phyloP scores from a whole-genome alignment of 2,329 filamentous ascomycete genomes.

The Drechslerella stenobrocha region DNA sequence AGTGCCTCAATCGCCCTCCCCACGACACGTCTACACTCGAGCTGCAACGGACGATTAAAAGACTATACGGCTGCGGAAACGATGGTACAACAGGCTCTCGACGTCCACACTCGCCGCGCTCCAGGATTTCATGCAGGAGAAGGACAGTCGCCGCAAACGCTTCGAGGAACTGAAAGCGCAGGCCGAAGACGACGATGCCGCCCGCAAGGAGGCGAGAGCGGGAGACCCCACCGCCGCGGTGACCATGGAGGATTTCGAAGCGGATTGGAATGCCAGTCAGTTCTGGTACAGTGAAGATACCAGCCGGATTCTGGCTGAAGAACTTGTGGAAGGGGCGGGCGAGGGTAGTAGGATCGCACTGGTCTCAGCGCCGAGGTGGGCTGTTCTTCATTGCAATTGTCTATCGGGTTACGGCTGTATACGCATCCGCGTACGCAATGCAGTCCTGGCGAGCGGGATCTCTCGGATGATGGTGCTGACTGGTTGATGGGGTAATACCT shows the following conservation, averaged over 20 bases:
- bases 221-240: conserved; percentile 52
- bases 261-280: conserved; percentile 82
- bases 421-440: no score
- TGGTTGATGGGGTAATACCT: conserved; percentile 1
- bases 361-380: conserved; percentile 39
- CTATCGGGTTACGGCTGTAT: background rate
- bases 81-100: conserved; percentile 65
- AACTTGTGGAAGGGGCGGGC: conserved; percentile 67
- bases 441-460: background rate
- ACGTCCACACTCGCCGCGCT: conserved; percentile 69
- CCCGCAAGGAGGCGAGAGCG: conserved; percentile 41
- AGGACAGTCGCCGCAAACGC: conserved; percentile 66
- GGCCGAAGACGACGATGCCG: conserved; percentile 63
- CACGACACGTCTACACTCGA: no score
- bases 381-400: background rate
- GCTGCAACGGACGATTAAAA: no score
- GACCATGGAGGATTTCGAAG: conserved; percentile 71
- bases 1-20: no score
- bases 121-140: conserved; percentile 73
- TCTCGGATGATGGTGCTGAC: conserved; percentile 8
- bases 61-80: no score
- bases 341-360: conserved; percentile 61
- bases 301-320: conserved; percentile 65
- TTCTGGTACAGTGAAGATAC: conserved; percentile 82
- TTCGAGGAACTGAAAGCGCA: conserved; percentile 70